Evolutionary conservation across 371 early-diverging fungal species (phyloP).

Genomic region (Mucor velutinosus): DNA sequence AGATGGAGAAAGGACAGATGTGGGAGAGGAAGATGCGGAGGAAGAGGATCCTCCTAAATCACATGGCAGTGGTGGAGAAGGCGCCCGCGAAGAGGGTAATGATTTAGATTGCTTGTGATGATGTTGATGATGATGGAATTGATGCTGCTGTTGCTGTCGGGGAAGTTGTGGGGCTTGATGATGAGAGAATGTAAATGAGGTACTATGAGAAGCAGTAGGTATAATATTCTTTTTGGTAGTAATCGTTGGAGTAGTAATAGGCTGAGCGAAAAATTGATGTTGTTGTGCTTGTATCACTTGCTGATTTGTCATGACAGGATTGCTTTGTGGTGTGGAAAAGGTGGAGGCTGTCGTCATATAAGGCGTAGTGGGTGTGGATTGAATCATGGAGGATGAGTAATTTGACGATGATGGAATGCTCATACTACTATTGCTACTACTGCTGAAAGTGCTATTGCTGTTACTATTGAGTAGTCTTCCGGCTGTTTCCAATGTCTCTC

Average conservation of each 20-base stretch:
- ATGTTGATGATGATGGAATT: constrained; percentile 8
- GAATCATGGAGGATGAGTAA: not conserved
- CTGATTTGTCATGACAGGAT: not conserved
- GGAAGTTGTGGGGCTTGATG: constrained; percentile 2
- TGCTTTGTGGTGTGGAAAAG: not conserved
- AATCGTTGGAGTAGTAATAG: not conserved
- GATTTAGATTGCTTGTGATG: constrained; percentile 22
- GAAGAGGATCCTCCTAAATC: not conserved
- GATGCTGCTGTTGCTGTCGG: constrained; percentile 9
- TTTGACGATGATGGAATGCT: not conserved
- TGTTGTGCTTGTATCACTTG: not conserved
- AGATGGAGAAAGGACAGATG: not conserved
- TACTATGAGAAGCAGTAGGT: not conserved
- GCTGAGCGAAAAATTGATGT: constrained; percentile 4
- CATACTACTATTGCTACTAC: not conserved
- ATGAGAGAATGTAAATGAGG: not conserved
- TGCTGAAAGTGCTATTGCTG: not conserved
- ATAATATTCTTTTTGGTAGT: not conserved
- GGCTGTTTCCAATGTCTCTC: constrained; percentile 37
- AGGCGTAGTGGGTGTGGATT: constrained; percentile 26
- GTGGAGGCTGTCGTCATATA: not conserved
- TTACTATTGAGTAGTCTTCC: constrained; percentile 23
- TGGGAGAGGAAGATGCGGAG: constrained; percentile 4
- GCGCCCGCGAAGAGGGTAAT: constrained; percentile 22
- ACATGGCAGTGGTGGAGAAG: constrained; percentile 17